Base-by-base conservation (phyloP, 306 rosid genomes). In the apple (Malus domestica) region DNA sequence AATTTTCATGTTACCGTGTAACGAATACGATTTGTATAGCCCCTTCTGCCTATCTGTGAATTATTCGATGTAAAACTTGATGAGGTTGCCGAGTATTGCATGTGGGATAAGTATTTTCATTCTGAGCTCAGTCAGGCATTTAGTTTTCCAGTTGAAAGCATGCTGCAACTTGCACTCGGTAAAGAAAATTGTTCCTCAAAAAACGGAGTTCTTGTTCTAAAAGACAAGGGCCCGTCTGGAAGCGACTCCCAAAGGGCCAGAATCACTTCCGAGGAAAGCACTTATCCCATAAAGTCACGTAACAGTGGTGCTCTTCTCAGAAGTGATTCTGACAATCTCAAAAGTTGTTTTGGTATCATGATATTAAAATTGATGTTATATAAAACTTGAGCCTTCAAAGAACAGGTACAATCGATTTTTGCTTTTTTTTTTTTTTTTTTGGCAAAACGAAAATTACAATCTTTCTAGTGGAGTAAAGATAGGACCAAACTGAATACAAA, bases 11-110 rank as follows among this genome's bases (percentile, higher is more conserved):
- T 52, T 38, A 4, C 67, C 49, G 4, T 49, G 45, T 72, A n/a
- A 22, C 49, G 58, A 77, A 76, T 70, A 71, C 4, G 44, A 33
- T 65, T 30, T 73, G 75, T 72, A 65, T 59, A 60, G 64, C 69
- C 32, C 40, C 64, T 25, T 59, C 27, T 51, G 67, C 76, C 60
- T 60, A 73, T 73, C 42, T 25, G 40, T 27, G 22, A 73, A 8
- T 40, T 10, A 7, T 12, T 22, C 15, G 55, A 19, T 23, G 65
- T 33, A 55, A 4, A 72, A 22, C 54, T n/a, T 71, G 9, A 2
- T 5, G 1, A 10, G 4, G 1, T 23, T 16, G 20, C 64, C 59
- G 5, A 59, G 32, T 10, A 11, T 14, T 15, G 6, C 5, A 15
- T 15, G 55, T 15, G 2, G 55, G 20, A 51, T 51, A 1, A 15